Evolutionary conservation across 2,329 filamentous ascomycete genomes (phyloP), one percentile per base, ranked within the genome.

Genomic region (Claviceps spartinae): DNA sequence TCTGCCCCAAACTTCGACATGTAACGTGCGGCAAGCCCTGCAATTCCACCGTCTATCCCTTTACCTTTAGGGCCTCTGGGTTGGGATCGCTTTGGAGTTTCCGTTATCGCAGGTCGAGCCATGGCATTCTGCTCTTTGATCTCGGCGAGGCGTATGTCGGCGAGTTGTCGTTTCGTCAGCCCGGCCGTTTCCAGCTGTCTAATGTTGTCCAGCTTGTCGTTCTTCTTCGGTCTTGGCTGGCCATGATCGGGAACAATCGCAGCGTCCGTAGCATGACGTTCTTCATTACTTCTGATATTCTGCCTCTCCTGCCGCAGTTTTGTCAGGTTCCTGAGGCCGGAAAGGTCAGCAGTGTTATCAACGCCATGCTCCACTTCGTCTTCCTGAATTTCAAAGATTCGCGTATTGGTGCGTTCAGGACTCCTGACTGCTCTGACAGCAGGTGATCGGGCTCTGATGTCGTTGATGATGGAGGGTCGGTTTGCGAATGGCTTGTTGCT

Each of bases 101-200:
- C 71, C 14, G 73, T 71, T 1, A 72, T 74, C 6, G 68, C 61
- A 9, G 71, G 71, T 48, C 68, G 64, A 7, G 70, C 69, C 55
- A 68, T 65, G 38, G 71, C 69, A 58, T 79, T 77, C 52, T 64
- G 67, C 51, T 76, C 72, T 41, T 72, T 68, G 51, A 78, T 78
- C 60, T 78, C 76, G 37, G 74, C 75, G 2, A 81, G 63, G 36
- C 70, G 69, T 50, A 72, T 71, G 6, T 69, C 69, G n/a, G 76
- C 72, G 16, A 76, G 61, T 1, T 71, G 70, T 49, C 72, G 68
- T 52, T 64, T 72, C 5, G 77, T 73, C 26, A 73, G 57, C 2
- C 67, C 69, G 34, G 70, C 66, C 47, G 64, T 65, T 58, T 77
- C 74, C 22, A 67, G 65, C 45, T 67, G 65, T 40, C 68, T 64